These are phyloP conservation scores for Furcasterigmium furcatum DNA, from an alignment of 2,329 filamentous ascomycete species.

Conservation along the genomic window DNA sequence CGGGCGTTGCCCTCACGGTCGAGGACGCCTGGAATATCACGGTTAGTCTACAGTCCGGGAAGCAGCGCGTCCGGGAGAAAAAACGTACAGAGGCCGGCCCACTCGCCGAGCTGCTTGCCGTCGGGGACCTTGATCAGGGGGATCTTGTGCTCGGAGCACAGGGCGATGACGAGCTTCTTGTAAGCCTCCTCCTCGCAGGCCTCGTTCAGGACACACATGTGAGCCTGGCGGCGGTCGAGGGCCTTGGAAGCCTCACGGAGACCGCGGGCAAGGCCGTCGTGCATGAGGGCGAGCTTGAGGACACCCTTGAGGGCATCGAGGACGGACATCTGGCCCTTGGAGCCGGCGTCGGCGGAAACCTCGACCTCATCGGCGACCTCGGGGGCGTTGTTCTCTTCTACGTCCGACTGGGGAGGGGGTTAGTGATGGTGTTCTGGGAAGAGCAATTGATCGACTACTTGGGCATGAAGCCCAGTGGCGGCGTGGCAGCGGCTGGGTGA, in stretches of 20 bases:
- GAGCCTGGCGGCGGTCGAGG: slow-evolving; percentile 95
- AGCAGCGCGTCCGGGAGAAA: background rate
- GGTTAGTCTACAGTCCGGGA: background rate
- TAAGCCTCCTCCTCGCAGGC: slow-evolving; percentile 99
- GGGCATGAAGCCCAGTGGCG: no score
- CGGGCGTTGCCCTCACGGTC: slow-evolving; percentile 99
- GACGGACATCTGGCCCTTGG: slow-evolving; percentile 93
- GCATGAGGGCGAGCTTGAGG: slow-evolving; percentile 97
- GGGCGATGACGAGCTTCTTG: slow-evolving; percentile 99
- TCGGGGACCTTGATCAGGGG: slow-evolving; percentile 99
- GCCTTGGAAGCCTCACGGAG: slow-evolving; percentile 98
- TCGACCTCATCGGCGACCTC: slow-evolving; percentile 88
- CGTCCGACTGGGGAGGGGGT: slow-evolving; percentile 76
- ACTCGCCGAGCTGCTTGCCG: slow-evolving; percentile 99
- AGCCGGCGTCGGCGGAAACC: slow-evolving; percentile 85
- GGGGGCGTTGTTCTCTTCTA: slow-evolving; percentile 96
- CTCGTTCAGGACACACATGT: slow-evolving; percentile 99
- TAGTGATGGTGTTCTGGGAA: no score
- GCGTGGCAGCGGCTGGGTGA: no score
- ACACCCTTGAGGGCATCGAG: slow-evolving; percentile 98
- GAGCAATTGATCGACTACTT: no score
- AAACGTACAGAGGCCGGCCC: slow-evolving; percentile 96
- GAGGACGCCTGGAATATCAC: slow-evolving; percentile 71
- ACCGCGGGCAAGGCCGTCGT: slow-evolving; percentile 98
- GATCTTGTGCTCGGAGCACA: slow-evolving; percentile 99